Evolutionary conservation across 1,284 basidiomycete species (phyloP), one percentile per base, ranked within the genome.

Genomic region (Ceratobasidium sp.): DNA sequence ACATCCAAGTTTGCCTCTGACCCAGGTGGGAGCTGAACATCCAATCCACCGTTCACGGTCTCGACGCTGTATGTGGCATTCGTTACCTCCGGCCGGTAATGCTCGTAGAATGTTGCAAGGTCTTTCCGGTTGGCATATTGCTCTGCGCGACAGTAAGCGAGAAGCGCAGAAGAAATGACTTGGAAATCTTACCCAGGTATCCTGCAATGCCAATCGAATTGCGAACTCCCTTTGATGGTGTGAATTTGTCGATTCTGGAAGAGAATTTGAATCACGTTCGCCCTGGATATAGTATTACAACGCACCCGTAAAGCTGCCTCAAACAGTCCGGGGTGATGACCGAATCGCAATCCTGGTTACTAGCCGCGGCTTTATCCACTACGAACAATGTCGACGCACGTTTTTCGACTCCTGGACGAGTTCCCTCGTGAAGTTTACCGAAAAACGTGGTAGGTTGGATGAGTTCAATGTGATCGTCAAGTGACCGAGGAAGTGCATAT

Each of bases 171-270:
- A 28, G 14, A 45, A 32, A 1, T 18, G 72, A 73, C 59, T 88
- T n/a, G n/a, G n/a, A n/a, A n/a, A n/a, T n/a, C n/a, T n/a, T 81
- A n/a, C 84, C 80, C 23, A 89, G 81, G 74, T 87, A 89, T 6
- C 88, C 87, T 16, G 85, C 85, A 71, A 89, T 82, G 62, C 87
- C 88, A 50, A 90, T 82, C 34, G 79, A 83, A 78, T 88, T 89
- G 65, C 74, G 78, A 50, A 75, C 77, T 1, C 84, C 83, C 2
- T 85, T 82, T n/a, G 77, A 75, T 1, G 87, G 87, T 0, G 82
- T 81, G 75, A 89, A 90, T 0, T 75, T 75, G 2, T 80, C 79
- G 3, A 87, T 87, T 75, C 57, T 59, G 41, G 6, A 39, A 12
- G 4, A 4, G 9, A 6, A 9, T 10, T 14, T 18, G 3, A 30